Percentiles rank a stretch among this genome's conserved stretches.
phyloP scores from a whole-genome alignment of 2,329 filamentous ascomycete genomes.

The Penicillium janthinellum region DNA sequence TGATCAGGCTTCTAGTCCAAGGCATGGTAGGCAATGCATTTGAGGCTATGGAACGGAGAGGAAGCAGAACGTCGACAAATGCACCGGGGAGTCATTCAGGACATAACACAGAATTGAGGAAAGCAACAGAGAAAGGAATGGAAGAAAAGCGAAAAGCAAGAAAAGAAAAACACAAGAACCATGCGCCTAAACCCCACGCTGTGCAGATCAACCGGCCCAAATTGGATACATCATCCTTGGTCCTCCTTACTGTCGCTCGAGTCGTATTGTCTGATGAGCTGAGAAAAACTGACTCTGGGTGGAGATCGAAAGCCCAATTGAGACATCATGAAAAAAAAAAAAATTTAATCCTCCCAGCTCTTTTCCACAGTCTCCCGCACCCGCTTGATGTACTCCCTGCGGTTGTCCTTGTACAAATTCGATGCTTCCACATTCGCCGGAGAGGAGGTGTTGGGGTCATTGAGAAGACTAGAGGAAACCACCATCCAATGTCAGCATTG shows the following conservation, averaged over 20 bases:
- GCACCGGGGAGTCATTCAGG: slow-evolving; percentile 5
- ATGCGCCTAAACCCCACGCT: slow-evolving; percentile 48
- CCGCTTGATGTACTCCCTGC: slow-evolving; percentile 92
- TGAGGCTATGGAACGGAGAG: slow-evolving; percentile 1
- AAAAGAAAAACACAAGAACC: slow-evolving; percentile 30
- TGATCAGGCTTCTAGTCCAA: not conserved
- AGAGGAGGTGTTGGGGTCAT: slow-evolving; percentile 97
- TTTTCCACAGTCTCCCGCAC: slow-evolving; percentile 98
- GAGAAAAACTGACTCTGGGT: not conserved
- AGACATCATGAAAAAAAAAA: not conserved
- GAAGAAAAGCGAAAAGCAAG: slow-evolving; percentile 2
- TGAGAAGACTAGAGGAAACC: slow-evolving; percentile 70
- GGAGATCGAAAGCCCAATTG: not conserved
- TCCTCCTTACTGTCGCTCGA: slow-evolving; percentile 17
- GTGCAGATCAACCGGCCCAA: slow-evolving; percentile 39
- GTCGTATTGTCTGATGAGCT: slow-evolving; percentile 11
- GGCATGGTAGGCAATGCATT: not conserved
- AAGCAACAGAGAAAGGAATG: not conserved
- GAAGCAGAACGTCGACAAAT: not conserved
- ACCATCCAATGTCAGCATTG: not conserved
- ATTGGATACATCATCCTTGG: slow-evolving; percentile 12
- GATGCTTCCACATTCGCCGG: slow-evolving; percentile 97
- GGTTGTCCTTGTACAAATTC: slow-evolving; percentile 97
- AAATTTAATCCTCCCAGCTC: slow-evolving; percentile 86
- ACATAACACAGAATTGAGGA: slow-evolving; percentile 13